Conservation (phyloP, 176 grass and related monocot genomes). For the Dactylis glomerata region DNA sequence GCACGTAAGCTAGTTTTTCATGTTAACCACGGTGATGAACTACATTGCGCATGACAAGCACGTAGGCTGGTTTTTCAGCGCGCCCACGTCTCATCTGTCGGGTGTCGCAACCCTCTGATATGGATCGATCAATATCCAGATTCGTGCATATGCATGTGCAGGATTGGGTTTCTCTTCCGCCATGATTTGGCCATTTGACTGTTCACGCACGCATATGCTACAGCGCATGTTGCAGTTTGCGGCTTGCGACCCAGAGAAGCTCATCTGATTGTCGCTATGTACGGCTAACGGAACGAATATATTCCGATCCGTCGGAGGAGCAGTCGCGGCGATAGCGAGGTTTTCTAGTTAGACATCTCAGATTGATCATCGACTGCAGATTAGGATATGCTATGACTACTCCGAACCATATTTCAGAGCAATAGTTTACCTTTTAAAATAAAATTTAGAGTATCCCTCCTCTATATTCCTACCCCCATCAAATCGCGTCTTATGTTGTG, state of each 20-base stretch:
- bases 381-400: neutral
- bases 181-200: neutral
- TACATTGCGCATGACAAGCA: conserved; percentile 37
- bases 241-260: neutral
- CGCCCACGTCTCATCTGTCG: conserved; percentile 38
- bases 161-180: neutral
- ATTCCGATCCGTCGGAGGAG: conserved; percentile 15
- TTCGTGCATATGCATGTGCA: conserved; percentile 9
- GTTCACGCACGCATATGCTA: neutral
- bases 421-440: no score
- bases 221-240: neutral
- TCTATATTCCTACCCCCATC: no score
- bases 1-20: conserved; percentile 24
- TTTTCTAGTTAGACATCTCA: neutral
- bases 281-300: conserved; percentile 21
- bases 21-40: neutral
- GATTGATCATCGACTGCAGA: neutral
- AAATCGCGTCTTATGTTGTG: no score
- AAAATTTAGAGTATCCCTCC: no score
- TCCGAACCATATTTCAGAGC: neutral
- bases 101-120: neutral
- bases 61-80: conserved; percentile 34
- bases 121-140: neutral
- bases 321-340: conserved; percentile 12
- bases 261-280: conserved; percentile 6